These are phyloP conservation scores for Tolypocladium tundrense DNA, from an alignment of 2,329 filamentous ascomycete genomes.

Conservation along the genomic window DNA sequence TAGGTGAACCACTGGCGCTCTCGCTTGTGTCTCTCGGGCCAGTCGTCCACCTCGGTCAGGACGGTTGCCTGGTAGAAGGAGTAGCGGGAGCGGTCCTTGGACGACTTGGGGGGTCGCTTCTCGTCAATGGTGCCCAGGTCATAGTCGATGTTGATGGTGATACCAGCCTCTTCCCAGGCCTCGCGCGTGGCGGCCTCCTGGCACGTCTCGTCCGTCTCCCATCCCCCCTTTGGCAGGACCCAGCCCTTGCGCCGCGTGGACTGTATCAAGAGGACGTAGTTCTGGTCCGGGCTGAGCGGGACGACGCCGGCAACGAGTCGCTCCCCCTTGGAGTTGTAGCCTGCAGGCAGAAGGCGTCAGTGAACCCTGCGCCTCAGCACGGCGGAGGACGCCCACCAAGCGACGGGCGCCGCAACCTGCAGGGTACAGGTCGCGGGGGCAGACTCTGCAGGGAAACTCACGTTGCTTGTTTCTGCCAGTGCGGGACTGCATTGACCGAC, in stretches of 20 bases:
- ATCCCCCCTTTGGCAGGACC: conserved; percentile 96
- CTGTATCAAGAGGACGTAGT: conserved; percentile 85
- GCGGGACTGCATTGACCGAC: conserved; percentile 60
- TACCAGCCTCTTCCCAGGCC: conserved; percentile 97
- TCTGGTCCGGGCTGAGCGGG: conserved; percentile 75
- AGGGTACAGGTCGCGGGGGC: background rate
- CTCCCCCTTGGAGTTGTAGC: conserved; percentile 86
- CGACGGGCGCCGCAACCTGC: background rate
- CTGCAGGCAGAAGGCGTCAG: conserved; percentile 35
- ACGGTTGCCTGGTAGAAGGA: conserved; percentile 86
- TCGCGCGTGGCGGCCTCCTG: conserved; percentile 78
- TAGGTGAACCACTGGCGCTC: conserved; percentile 86
- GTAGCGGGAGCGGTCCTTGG: conserved; percentile 55
- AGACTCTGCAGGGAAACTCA: conserved; percentile 37
- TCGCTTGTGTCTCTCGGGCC: conserved; percentile 92
- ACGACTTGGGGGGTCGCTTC: conserved; percentile 66
- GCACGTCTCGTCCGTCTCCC: conserved; percentile 89
- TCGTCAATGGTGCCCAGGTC: conserved; percentile 84
- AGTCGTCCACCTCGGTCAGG: conserved; percentile 70
- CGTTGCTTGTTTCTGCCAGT: conserved; percentile 71
- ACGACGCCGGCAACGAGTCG: conserved; percentile 92
- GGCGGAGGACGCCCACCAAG: background rate
- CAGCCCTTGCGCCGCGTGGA: conserved; percentile 84
- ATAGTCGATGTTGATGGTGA: conserved; percentile 71
- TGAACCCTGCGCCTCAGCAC: background rate